A percentile compares a stretch with the other conserved stretches of the same genome.
Evolutionary conservation across 1,284 basidiomycete species (phyloP).

Genomic region (Leccinum griseonigrum): DNA sequence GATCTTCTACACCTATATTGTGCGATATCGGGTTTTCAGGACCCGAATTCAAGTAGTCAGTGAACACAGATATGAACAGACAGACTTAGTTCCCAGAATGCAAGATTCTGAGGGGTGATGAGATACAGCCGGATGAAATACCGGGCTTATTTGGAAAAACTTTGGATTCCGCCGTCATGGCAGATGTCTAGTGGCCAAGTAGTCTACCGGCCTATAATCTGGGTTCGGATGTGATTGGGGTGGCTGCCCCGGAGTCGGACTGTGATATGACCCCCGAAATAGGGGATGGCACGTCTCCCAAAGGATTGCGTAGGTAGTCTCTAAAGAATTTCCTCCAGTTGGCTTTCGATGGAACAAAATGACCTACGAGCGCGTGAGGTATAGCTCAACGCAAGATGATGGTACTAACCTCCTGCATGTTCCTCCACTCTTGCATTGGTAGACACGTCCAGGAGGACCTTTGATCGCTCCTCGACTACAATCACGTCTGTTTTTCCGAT

Average conservation of each 20-base stretch:
- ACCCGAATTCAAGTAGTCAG: not conserved
- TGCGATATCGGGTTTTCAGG: not conserved
- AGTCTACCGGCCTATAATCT: constrained; percentile 7
- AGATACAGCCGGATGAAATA: constrained; percentile 1
- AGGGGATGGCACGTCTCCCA: constrained; percentile 24
- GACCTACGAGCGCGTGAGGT: constrained; percentile 46
- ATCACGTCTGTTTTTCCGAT: constrained; percentile 81
- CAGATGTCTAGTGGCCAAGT: constrained; percentile 1
- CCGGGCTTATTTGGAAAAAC: not conserved
- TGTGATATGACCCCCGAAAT: constrained; percentile 9
- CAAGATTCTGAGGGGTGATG: not conserved
- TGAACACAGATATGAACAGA: not conserved
- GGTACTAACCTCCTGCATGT: constrained; percentile 67
- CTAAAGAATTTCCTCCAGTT: constrained; percentile 72
- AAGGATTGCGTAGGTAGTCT: constrained; percentile 45
- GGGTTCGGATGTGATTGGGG: constrained; percentile 13
- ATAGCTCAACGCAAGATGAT: not conserved
- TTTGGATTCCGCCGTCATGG: not conserved
- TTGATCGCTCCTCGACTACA: constrained; percentile 61
- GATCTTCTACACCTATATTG: not conserved
- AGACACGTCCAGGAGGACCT: constrained; percentile 59
- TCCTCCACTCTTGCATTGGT: constrained; percentile 60
- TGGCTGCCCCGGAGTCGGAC: constrained; percentile 22
- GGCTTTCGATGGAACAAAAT: constrained; percentile 75
- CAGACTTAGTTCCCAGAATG: not conserved